Evolutionary conservation across 2,329 filamentous ascomycete species (phyloP), one percentile per base, ranked within the genome.

Genomic region (Hypoxylon sp.): DNA sequence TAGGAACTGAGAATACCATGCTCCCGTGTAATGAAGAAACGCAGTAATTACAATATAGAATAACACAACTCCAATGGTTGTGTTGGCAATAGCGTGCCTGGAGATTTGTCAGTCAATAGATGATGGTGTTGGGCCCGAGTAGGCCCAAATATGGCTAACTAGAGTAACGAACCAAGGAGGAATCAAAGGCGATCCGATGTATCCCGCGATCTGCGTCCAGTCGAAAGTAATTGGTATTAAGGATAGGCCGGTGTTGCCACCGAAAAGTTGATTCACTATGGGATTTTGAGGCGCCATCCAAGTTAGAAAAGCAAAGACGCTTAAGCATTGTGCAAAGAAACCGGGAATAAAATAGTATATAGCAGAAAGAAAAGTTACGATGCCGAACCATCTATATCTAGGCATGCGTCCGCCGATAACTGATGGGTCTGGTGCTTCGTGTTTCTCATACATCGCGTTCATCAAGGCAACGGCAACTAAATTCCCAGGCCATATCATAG

Each of bases 401-500:
- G 90, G 86, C 79, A 93, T 89, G 9, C 75, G 84, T 74, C 91
- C 92, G 2, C 91, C 91, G 10, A 89, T 73, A 17, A 89, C 78
- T 1, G 78, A 85, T 42, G 79, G 87, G 76, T 87, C 86, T 1
- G 79, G 80, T 13, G 79, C 74, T 14, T 86, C 81, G 37, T 85
- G 84, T 26, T 80, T 80, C 70, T 93, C 91, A 75, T 94, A 91
- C 83, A 94, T 90, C 67, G 91, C 90, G 72, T 90, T 90, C 82
- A 93, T 90, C 37, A 93, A 80, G 0, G 90, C 87, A 6, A 91
- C 87, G 4, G 87, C 86, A 57, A 91, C 90, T 24, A 94, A 82
- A 54, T 88, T 91, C 1, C 83, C 84, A 0, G 91, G 91, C 91
- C 91, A 93, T 65, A 93, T 92, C 89, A 93, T 92, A 9, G 91